Conservation (phyloP, 1,284 basidiomycete genomes). For the Tilletia walkeri region DNA sequence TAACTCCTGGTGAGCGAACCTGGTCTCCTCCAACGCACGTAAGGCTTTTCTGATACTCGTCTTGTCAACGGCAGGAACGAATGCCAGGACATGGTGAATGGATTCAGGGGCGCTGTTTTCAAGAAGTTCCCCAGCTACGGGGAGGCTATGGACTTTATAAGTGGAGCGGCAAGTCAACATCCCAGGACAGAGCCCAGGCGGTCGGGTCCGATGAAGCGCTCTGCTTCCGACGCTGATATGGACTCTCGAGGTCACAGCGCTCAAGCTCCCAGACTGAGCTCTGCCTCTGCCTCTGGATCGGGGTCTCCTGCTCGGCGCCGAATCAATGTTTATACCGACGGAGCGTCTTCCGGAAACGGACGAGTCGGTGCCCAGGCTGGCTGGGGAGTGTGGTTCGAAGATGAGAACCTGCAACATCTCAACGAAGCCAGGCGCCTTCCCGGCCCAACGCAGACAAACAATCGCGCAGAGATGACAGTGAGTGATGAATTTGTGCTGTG, state of each 20-base stretch:
- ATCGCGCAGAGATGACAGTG: constrained; percentile 79
- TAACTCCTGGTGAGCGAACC: constrained; percentile 31
- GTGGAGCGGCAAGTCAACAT: background rate
- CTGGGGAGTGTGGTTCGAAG: constrained; percentile 48
- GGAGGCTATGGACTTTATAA: constrained; percentile 59
- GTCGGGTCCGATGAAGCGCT: background rate
- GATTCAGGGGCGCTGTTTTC: constrained; percentile 64
- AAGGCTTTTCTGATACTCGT: background rate
- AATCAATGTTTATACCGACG: constrained; percentile 72
- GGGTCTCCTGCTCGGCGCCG: background rate
- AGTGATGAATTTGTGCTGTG: background rate
- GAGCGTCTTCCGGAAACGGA: constrained; percentile 78
- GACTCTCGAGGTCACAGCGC: background rate
- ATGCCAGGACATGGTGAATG: constrained; percentile 65
- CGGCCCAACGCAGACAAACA: constrained; percentile 76
- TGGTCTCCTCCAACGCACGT: background rate
- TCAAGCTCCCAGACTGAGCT: background rate
- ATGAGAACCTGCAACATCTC: constrained; percentile 56
- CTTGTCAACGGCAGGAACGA: constrained; percentile 56
- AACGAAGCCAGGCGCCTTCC: constrained; percentile 76
- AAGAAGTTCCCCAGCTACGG: constrained; percentile 64
- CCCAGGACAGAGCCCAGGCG: background rate
- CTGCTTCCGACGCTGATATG: constrained; percentile 18
- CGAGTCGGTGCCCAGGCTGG: constrained; percentile 37
- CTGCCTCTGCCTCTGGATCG: background rate